A percentile compares a stretch with the other conserved stretches of the same genome.
Evolutionary conservation across 140 eudicot species (phyloP).

Genomic region (Ambrosia hybrid): DNA sequence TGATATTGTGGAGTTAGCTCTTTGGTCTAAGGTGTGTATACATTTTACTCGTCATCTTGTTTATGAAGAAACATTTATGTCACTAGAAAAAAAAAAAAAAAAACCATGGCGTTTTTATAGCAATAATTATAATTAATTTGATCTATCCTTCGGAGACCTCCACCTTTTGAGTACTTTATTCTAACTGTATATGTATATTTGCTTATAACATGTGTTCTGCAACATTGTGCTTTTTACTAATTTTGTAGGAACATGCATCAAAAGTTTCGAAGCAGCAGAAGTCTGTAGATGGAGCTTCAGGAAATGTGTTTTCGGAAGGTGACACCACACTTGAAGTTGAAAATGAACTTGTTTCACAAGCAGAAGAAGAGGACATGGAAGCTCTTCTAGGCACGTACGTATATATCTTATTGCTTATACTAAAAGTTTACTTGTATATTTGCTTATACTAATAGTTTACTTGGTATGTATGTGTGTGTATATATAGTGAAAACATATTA

Average conservation of each 20-base stretch:
- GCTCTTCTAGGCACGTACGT: slow-evolving; percentile 97
- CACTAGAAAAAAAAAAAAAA: background rate
- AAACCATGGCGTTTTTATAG: too few species aligned
- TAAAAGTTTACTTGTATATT: background rate
- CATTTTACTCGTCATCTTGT: slow-evolving; percentile 7
- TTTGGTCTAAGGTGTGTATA: slow-evolving; percentile 82
- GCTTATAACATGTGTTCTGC: slow-evolving; percentile 17
- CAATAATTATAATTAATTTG: too few species aligned
- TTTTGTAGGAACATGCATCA: slow-evolving; percentile 68
- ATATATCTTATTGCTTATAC: slow-evolving; percentile 5
- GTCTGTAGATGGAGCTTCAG: slow-evolving; percentile 49
- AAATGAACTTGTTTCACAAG: slow-evolving; percentile 87
- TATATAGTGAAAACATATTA: background rate
- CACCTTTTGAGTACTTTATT: too few species aligned
- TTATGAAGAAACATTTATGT: slow-evolving; percentile 11
- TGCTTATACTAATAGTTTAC: background rate
- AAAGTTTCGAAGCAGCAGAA: slow-evolving; percentile 46
- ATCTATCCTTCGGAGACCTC: too few species aligned
- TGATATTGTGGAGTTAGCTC: slow-evolving; percentile 98
- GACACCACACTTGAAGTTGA: slow-evolving; percentile 60
- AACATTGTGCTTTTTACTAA: slow-evolving; percentile 26
- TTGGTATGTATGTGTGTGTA: background rate
- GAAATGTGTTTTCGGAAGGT: slow-evolving; percentile 41
- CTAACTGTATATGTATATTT: background rate
- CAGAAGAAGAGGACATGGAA: slow-evolving; percentile 96